Base-by-base conservation (phyloP, 2,329 filamentous ascomycete genomes). In the Zasmidium citrigriseum region DNA sequence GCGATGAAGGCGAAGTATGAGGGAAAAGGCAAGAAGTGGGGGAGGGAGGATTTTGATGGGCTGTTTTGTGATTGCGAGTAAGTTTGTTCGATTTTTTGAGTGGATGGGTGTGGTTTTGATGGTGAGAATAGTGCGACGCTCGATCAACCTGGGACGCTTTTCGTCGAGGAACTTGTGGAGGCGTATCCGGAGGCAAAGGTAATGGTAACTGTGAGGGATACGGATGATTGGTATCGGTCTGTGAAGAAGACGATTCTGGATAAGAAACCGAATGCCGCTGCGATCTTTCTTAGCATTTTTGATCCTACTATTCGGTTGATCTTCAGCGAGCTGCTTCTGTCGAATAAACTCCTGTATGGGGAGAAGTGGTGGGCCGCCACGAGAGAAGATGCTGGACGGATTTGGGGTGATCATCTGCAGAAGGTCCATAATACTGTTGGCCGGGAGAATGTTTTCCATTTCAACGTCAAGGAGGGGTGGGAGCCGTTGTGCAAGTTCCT, bases 31-130 rank as follows among this genome's bases (percentile, higher is more conserved):
- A 25, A 29, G n/a, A 25, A 29, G n/a, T 54, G 52, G 52, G 47
- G 41, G 12, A 54, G 47, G 25, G 25, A 46, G 22, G 52, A 54
- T 16, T 54, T 46, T 16, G 52, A 54, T 21, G 38, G 41, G 16
- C 23, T 54, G n/a, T 54, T 54, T 20, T 54, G 27, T n/a, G 45
- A 54, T 22, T n/a, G 27, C 41, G 52, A 54, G 49, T 52, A 52
- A 14, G 25, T 52, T 12, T 16, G 7, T 18, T 21, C 20, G n/a
- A n/a, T 12, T 41, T 41, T 3, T 20, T 41, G 4, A 52, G n/a
- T n/a, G 5, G 4, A 3, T 12, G 34, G 18, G 4, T n/a, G 16
- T n/a, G 16, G 4, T n/a, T 16, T 41, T 41, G 16, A 41, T n/a
- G 16, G 34, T n/a, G 16, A 11, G 9, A 4, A 14, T 12, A 52